Evolutionary conservation across 225 moss, liverwort and hornwort species (phyloP), one percentile per base, ranked within the genome.

Genomic region (Sphagnum contortum): DNA sequence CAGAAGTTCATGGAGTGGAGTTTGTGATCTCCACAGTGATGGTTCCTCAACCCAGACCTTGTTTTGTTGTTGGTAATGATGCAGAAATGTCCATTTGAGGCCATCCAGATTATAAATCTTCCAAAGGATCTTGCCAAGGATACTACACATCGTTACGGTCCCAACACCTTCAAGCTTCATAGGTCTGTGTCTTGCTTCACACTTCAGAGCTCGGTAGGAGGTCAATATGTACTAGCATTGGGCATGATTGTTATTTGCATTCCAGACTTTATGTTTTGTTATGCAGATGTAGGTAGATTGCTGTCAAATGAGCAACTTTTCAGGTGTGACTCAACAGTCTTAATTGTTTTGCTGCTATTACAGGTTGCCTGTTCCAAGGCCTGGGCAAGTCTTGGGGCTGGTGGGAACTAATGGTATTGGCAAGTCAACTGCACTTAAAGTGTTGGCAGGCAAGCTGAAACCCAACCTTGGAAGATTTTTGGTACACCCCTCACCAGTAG

Each of bases 41-140:
- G 29, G 29, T 29, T 29, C 29, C 29, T 29, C 29, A 29, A 29
- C 29, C 29, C 29, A 29, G 29, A 29, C 29, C 29, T 29, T 29
- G 52, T 52, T 52, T 52, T 5, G 7, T 52, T 9, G 6, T 52
- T 52, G 52, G 7, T 6, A 12, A n/a, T 8, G 65, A 0, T 69
- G 61, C 88, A 95, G 94, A 95, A 95, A 95, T 95, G 94, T 62
- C 94, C 94, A 45, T 95, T 91, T 59, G 94, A 95, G 76, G 91
- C 94, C 50, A 91, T 95, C 63, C 91, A 91, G 74, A 95, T 95
- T 47, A 95, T 95, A 49, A 95, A 95, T 73, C 74, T 95, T 47
- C 94, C 94, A 3, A 91, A 89, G 83, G 94, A 91, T 60, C 82
- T 95, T 79, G 94, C 91, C 69, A 95, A 88, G 75, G 94, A 95